These are phyloP conservation scores for Phylloporus sp. DNA, from an alignment of 768 basidiomycete genomes.

Conservation along the genomic window DNA sequence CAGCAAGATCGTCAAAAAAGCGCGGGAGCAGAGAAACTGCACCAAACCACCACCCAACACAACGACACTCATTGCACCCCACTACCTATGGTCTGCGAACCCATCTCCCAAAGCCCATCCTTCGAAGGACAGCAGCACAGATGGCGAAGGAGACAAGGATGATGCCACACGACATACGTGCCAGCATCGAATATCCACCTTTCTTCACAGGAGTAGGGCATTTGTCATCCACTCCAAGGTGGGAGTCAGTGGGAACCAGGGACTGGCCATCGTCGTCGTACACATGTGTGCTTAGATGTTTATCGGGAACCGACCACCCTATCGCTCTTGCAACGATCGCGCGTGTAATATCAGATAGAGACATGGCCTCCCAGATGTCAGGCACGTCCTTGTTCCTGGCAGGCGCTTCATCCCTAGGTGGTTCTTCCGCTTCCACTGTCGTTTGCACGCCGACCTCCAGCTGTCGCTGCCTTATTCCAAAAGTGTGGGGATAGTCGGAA, in stretches of 20 bases:
- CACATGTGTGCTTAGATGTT: not conserved
- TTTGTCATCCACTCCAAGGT: not conserved
- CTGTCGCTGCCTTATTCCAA: conserved; percentile 3
- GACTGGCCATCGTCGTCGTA: not conserved
- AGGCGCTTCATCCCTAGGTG: not conserved
- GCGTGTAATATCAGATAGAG: conserved; percentile 10
- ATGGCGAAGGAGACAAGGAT: conserved; percentile 27
- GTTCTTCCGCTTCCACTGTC: not conserved
- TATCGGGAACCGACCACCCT: conserved; percentile 25
- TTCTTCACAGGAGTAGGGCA: conserved; percentile 5
- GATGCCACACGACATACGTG: conserved; percentile 20
- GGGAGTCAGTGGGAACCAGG: not conserved
- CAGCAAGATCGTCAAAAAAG: not conserved
- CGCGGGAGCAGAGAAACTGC: not conserved
- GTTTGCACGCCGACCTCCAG: not conserved
- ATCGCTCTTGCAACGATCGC: conserved; percentile 15
- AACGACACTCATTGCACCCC: not conserved
- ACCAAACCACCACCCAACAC: not conserved
- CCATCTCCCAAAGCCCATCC: conserved; percentile 23
- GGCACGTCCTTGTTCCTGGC: not conserved
- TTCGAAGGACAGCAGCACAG: conserved; percentile 26
- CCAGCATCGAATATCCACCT: not conserved
- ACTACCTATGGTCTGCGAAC: conserved; percentile 18
- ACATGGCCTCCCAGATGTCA: conserved; percentile 4
- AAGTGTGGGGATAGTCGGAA: not conserved